These are phyloP conservation scores for Allium cepa DNA, from an alignment of 106 monocot genomes.

Conservation along the genomic window DNA sequence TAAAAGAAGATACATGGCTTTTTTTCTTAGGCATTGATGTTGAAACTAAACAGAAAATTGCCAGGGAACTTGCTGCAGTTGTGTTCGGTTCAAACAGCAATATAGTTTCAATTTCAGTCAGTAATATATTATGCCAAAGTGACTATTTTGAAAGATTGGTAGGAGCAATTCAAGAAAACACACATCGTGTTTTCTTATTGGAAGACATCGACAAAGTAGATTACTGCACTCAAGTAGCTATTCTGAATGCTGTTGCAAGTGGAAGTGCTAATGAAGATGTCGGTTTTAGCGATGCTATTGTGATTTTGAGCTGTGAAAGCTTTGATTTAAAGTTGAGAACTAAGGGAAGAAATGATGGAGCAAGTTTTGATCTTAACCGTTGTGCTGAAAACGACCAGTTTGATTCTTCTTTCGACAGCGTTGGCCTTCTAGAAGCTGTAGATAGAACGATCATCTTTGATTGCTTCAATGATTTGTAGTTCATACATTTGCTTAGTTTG, in stretches of 20 bases:
- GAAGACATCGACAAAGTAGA: slow-evolving; percentile 61
- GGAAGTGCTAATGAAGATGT: slow-evolving; percentile 52
- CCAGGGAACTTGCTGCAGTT: slow-evolving; percentile 50
- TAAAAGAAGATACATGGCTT: slow-evolving; percentile 65
- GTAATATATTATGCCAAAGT: slow-evolving; percentile 10
- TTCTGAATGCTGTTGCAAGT: slow-evolving; percentile 39
- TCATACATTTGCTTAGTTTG: neutral
- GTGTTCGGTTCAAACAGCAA: slow-evolving; percentile 48
- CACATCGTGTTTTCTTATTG: slow-evolving; percentile 62
- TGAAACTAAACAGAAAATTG: slow-evolving; percentile 54
- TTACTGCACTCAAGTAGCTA: slow-evolving; percentile 12
- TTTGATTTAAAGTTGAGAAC: slow-evolving; percentile 51
- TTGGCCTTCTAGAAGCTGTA: slow-evolving; percentile 28
- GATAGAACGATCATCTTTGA: slow-evolving; percentile 46
- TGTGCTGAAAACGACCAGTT: slow-evolving; percentile 10
- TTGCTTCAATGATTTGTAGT: slow-evolving; percentile 14
- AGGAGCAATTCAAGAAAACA: slow-evolving; percentile 30
- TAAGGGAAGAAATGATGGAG: slow-evolving; percentile 26
- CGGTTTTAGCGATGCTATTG: slow-evolving; percentile 45
- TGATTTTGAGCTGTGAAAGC: slow-evolving; percentile 66
- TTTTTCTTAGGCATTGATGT: slow-evolving; percentile 64
- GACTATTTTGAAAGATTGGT: slow-evolving; percentile 34
- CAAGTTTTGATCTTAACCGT: slow-evolving; percentile 47
- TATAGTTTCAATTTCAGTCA: slow-evolving; percentile 24
- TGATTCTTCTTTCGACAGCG: slow-evolving; percentile 11